phyloP scores from a whole-genome alignment of 1,284 basidiomycete genomes.

The Jaminaea rosea region DNA sequence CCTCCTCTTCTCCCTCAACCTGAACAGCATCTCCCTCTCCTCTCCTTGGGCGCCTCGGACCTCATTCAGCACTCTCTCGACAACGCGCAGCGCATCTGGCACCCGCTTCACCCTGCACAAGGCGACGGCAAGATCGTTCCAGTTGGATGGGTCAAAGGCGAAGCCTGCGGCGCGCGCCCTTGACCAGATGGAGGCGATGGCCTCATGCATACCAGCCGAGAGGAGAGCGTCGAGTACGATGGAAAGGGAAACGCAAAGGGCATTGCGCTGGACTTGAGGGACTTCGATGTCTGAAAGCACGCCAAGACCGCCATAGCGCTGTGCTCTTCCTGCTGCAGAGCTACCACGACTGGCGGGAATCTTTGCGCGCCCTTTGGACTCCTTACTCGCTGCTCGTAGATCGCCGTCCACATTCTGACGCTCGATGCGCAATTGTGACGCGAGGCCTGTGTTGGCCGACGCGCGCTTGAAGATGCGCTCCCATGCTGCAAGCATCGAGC shows the following conservation, averaged over 20 bases:
- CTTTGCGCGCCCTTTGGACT: conserved; percentile 11
- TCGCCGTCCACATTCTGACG: no score
- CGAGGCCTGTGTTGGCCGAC: conserved; percentile 2
- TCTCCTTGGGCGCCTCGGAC: no score
- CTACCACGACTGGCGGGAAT: conserved; percentile 16
- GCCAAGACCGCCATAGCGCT: background rate
- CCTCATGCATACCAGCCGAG: conserved; percentile 54
- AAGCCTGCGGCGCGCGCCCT: conserved; percentile 62
- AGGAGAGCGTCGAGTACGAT: conserved; percentile 64
- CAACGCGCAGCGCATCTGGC: conserved; percentile 70
- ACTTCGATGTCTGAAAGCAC: background rate
- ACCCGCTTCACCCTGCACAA: conserved; percentile 70
- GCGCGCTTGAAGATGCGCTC: conserved; percentile 55
- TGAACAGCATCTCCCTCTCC: no score
- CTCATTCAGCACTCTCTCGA: conserved; percentile 62
- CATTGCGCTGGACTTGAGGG: conserved; percentile 48
- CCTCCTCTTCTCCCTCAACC: no score
- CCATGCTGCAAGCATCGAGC: conserved; percentile 62
- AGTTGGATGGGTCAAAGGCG: conserved; percentile 79
- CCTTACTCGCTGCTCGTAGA: no score
- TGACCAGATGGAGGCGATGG: conserved; percentile 64
- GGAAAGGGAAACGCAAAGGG: conserved; percentile 70
- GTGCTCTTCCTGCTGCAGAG: background rate
- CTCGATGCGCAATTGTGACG: conserved; percentile 1
- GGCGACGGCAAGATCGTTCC: conserved; percentile 73